Evolutionary conservation across 23 red algal genomes (phyloP), one percentile per base, ranked within the genome.

Genomic region (Chondrus crispus): DNA sequence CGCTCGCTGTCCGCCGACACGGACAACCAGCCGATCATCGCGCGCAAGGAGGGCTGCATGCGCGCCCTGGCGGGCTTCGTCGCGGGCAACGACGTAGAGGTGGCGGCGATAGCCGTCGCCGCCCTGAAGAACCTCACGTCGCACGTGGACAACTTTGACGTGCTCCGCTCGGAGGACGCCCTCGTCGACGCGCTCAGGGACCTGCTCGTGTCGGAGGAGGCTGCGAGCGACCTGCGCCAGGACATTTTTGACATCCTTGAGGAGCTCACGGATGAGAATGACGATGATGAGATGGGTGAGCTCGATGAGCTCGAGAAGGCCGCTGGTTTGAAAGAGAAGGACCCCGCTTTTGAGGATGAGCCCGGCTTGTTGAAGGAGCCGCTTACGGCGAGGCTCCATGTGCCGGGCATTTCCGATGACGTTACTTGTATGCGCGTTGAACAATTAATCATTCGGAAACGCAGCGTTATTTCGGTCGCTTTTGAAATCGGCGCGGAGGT

Each of bases 21-120:
- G 1, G 94, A 96, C 57, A 96, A 96, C 88, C 94, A 96, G 75
- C 94, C 94, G 45, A 96, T 96, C 43, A 96, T 96, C 69, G 94
- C 94, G 7, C 43, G 94, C 0, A 87, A 96, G 75, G 94, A 96
- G n/a, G 94, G 94, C 69, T 96, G 82, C 45, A 75, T 96, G 36
- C 80, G 85, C 75, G 94, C 94, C 14, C 82, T 96, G 14, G 70
- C 74, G n/a, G 58, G 51, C 68, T 96, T 96, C 78, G 82, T 96
- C 52, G 50, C 74, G 39, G 81, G 62, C 10, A 48, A 90, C 44
- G 57, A 96, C 74, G 28, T 88, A 0, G 43, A 85, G 32, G 84
- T 96, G 12, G 87, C 85, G 36, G 38, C 76, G 43, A 96, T 96
- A 64, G 94, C 94, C 68, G 94, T 96, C 58, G 94, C 82, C 14